Evolutionary conservation across 1,139 yeast genomes (phyloP).

Genomic region (Yamadazyma aaseri): DNA sequence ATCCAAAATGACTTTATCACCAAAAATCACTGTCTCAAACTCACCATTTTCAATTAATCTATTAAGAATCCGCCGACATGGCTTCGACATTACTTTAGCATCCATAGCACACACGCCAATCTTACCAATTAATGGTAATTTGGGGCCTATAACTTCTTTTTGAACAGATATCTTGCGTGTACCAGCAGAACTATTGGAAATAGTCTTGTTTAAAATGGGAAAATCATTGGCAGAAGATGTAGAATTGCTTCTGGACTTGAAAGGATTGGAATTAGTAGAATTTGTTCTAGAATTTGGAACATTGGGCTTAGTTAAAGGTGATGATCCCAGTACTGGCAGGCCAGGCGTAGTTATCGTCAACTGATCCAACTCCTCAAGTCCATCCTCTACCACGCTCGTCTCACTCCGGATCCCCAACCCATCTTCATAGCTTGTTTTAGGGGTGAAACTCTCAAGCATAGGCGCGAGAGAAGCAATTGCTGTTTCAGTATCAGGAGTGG

Average conservation of each 20-base stretch:
- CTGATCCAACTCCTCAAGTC: background rate
- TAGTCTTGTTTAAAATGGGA: constrained; percentile 31
- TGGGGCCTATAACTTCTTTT: constrained; percentile 43
- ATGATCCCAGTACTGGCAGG: background rate
- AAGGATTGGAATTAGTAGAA: constrained; percentile 5
- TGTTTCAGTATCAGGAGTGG: constrained; percentile 38
- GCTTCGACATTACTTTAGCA: constrained; percentile 91
- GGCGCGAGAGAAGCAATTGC: constrained; percentile 83
- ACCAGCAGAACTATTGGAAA: constrained; percentile 41
- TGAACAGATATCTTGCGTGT: constrained; percentile 47
- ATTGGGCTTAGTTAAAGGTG: background rate
- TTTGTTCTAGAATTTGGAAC: background rate
- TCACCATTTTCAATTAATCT: constrained; percentile 90
- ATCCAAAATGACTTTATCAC: constrained; percentile 94
- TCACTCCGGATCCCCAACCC: constrained; percentile 8
- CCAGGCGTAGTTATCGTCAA: background rate
- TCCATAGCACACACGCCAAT: constrained; percentile 99
- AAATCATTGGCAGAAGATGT: constrained; percentile 21
- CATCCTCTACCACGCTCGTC: background rate
- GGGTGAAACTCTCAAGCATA: constrained; percentile 66
- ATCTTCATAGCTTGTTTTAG: constrained; percentile 65
- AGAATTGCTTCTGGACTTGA: constrained; percentile 24
- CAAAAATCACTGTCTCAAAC: constrained; percentile 94
- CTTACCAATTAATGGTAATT: constrained; percentile 77
- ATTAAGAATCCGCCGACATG: constrained; percentile 88